Evolutionary conservation across 495 filamentous ascomycete species (phyloP).

Genomic region (Daldinia decipiens): DNA sequence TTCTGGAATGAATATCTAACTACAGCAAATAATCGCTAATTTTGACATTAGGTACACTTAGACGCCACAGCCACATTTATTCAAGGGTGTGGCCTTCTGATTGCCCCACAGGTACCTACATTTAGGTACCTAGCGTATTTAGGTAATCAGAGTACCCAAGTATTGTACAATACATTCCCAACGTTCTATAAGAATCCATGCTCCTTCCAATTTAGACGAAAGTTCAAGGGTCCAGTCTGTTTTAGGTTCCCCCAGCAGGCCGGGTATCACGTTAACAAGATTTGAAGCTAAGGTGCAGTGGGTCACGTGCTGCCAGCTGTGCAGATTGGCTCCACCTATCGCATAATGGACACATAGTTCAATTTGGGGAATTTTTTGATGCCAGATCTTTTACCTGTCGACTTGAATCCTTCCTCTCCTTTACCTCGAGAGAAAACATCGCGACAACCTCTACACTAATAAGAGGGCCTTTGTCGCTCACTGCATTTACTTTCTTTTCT

Average conservation of each 20-base stretch:
- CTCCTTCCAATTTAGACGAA: not conserved
- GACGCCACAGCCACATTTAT: not conserved
- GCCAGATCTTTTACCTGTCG: slow-evolving; percentile 60
- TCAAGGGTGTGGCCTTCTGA: not conserved
- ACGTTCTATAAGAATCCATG: not conserved
- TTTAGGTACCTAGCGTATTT: not conserved
- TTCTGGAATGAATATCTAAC: not conserved
- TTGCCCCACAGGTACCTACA: not conserved
- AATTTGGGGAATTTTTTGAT: slow-evolving; percentile 56
- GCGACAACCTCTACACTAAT: slow-evolving; percentile 46
- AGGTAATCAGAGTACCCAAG: no score
- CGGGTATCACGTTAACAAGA: not conserved
- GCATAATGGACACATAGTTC: slow-evolving; percentile 64
- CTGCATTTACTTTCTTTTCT: slow-evolving; percentile 50
- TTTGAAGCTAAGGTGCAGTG: not conserved
- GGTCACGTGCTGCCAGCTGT: slow-evolving; percentile 38
- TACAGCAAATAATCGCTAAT: not conserved
- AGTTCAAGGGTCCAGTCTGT: slow-evolving; percentile 4
- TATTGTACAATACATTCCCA: no score
- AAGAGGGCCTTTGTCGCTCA: slow-evolving; percentile 50
- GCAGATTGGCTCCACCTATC: slow-evolving; percentile 49
- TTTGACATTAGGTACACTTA: no score
- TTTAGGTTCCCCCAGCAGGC: not conserved
- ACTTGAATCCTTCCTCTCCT: slow-evolving; percentile 46
- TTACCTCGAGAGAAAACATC: slow-evolving; percentile 49